These are phyloP conservation scores for Blastosporella zonata DNA, from an alignment of 1,284 basidiomycete genomes.

Conservation along the genomic window DNA sequence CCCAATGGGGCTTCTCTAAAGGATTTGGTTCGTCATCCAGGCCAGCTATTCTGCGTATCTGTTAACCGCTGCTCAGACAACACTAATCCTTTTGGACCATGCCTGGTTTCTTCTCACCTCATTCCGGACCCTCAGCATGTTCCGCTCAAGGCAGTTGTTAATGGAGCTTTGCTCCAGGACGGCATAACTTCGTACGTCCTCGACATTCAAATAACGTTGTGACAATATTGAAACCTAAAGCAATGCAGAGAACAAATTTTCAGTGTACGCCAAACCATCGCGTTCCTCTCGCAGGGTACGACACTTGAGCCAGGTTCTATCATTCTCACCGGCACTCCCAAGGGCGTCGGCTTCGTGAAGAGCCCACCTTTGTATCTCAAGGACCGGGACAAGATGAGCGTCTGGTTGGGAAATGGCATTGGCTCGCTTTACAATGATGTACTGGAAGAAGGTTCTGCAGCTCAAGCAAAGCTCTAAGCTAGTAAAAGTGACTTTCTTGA, in stretches of 20 bases:
- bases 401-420: conserved; percentile 64
- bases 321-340: conserved; percentile 60
- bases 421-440: conserved; percentile 77
- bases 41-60: neutral
- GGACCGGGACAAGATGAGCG: conserved; percentile 70
- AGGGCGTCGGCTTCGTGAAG: conserved; percentile 75
- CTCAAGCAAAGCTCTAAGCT: conserved; percentile 53
- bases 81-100: conserved; percentile 75
- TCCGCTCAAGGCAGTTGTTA: conserved; percentile 63
- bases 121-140: conserved; percentile 73
- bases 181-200: conserved; percentile 64
- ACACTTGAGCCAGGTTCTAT: conserved; percentile 82
- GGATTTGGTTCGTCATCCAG: conserved; percentile 55
- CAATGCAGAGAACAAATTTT: conserved; percentile 66
- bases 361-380: conserved; percentile 71
- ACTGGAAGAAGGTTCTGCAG: conserved; percentile 53
- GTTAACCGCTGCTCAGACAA: conserved; percentile 46
- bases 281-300: conserved; percentile 83
- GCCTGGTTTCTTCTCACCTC: conserved; percentile 61
- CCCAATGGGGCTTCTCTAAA: conserved; percentile 86
- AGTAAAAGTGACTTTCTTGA: conserved; percentile 94
- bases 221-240: conserved; percentile 7
- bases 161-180: conserved; percentile 68
- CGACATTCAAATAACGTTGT: conserved; percentile 20
- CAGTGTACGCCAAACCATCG: conserved; percentile 66